Evolutionary conservation across 148 eudicot species (phyloP).

Genomic region (Fagopyrum homotropicum): DNA sequence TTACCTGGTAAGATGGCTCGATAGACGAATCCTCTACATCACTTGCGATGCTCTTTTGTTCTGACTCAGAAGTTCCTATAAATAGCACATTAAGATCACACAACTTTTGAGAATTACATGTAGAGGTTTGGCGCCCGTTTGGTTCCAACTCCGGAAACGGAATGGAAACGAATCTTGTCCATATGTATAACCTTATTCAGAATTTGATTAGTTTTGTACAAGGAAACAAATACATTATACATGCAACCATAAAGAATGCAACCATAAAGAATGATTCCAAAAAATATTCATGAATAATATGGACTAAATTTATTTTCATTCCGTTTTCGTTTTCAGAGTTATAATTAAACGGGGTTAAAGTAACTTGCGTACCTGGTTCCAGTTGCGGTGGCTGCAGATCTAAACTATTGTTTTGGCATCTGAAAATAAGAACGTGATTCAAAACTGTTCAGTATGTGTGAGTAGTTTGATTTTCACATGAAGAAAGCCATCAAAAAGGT

Average conservation of each 20-base stretch:
- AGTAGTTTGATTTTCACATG: neutral
- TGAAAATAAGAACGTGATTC: neutral
- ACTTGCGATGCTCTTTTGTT: neutral
- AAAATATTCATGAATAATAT: too few relatives aligned
- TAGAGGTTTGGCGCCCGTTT: neutral
- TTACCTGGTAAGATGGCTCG: slow-evolving; percentile 6
- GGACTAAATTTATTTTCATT: too few relatives aligned
- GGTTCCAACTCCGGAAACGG: too few relatives aligned
- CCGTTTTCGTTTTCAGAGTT: too few relatives aligned
- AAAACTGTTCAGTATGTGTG: neutral
- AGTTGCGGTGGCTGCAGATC: neutral
- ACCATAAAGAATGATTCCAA: too few relatives aligned
- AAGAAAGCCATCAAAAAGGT: neutral
- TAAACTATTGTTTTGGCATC: neutral
- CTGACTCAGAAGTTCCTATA: neutral
- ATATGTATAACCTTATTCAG: too few relatives aligned
- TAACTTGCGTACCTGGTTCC: neutral
- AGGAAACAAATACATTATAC: too few relatives aligned
- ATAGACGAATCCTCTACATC: neutral
- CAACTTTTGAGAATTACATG: neutral
- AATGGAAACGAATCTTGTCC: too few relatives aligned
- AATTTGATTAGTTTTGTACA: too few relatives aligned
- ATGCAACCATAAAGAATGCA: too few relatives aligned
- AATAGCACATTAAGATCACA: neutral
- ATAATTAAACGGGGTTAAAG: neutral